Conservation (phyloP, 225 moss, liverwort and hornwort genomes). For the Sphagnum tenellum region DNA sequence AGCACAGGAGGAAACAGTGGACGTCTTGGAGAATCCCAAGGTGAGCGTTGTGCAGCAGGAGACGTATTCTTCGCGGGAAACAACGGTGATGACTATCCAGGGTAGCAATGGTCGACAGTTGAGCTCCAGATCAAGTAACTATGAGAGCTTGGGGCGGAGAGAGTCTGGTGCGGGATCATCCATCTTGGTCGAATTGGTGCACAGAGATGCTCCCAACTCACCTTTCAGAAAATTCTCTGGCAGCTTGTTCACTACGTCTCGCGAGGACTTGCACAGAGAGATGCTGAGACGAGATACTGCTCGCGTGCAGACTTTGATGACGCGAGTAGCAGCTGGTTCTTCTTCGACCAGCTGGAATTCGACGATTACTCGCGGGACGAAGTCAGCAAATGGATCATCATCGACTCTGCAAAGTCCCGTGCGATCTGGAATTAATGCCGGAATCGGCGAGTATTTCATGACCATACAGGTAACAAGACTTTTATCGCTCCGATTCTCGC, state of each 20-base stretch:
- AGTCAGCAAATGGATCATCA: neutral
- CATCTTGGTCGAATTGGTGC: slow-evolving; percentile 16
- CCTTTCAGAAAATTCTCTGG: slow-evolving; percentile 12
- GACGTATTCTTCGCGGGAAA: no score
- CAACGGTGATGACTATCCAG: no score
- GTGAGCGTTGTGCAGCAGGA: no score
- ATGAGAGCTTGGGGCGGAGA: no score
- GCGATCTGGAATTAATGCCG: slow-evolving; percentile 45
- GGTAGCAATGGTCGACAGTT: no score
- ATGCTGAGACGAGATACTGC: slow-evolving; percentile 34
- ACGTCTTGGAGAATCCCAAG: no score
- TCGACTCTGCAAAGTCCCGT: slow-evolving; percentile 23
- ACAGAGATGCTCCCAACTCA: slow-evolving; percentile 42
- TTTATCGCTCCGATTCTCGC: no score
- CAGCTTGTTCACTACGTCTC: slow-evolving; percentile 10
- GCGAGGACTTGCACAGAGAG: slow-evolving; percentile 17
- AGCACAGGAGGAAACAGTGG: no score
- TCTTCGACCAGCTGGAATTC: no score
- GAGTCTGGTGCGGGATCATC: no score
- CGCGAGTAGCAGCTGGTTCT: slow-evolving; percentile 7
- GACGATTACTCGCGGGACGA: slow-evolving; percentile 1
- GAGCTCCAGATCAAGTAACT: no score
- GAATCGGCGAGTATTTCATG: slow-evolving; percentile 74
- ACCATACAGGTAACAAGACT: slow-evolving; percentile 16
- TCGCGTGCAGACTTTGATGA: slow-evolving; percentile 31